phyloP scores from a whole-genome alignment of 805 yeast species.

The Candida germanica region DNA sequence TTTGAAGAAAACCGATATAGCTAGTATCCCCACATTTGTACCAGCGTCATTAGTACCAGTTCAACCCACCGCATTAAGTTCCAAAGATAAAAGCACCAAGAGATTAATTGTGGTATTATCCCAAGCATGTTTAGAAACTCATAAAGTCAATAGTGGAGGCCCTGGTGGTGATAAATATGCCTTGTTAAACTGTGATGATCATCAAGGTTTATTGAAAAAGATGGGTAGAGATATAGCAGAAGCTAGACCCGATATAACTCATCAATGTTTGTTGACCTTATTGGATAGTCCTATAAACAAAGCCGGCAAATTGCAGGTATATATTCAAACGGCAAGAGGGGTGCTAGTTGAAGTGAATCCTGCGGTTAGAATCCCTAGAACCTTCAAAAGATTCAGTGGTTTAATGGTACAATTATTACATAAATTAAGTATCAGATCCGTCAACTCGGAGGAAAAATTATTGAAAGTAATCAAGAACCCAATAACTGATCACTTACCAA shows the following conservation, averaged over 20 bases:
- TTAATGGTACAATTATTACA: constrained; percentile 96
- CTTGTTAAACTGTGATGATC: constrained; percentile 94
- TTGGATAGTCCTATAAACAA: constrained; percentile 97
- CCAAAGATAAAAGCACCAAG: constrained; percentile 82
- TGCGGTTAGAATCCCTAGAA: constrained; percentile 94
- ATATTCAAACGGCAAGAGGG: constrained; percentile 92
- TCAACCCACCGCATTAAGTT: constrained; percentile 75
- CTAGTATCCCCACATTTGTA: constrained; percentile 8
- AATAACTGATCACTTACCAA: constrained; percentile 92
- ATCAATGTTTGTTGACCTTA: constrained; percentile 90
- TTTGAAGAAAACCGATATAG: constrained; percentile 4
- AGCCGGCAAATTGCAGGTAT: constrained; percentile 95
- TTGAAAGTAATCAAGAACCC: constrained; percentile 95
- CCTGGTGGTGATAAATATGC: constrained; percentile 88
- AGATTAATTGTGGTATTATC: constrained; percentile 92
- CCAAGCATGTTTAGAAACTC: constrained; percentile 94
- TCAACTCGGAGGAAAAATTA: constrained; percentile 90
- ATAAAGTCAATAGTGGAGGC: constrained; percentile 77
- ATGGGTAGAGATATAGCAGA: constrained; percentile 98
- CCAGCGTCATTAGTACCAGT: constrained; percentile 80
- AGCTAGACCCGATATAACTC: constrained; percentile 99
- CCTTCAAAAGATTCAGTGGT: constrained; percentile 96
- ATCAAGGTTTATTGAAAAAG: constrained; percentile 89
- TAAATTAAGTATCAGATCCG: constrained; percentile 88
- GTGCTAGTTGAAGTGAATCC: constrained; percentile 96